Conservation (phyloP, 805 yeast species). For the Candida lessepsii region DNA sequence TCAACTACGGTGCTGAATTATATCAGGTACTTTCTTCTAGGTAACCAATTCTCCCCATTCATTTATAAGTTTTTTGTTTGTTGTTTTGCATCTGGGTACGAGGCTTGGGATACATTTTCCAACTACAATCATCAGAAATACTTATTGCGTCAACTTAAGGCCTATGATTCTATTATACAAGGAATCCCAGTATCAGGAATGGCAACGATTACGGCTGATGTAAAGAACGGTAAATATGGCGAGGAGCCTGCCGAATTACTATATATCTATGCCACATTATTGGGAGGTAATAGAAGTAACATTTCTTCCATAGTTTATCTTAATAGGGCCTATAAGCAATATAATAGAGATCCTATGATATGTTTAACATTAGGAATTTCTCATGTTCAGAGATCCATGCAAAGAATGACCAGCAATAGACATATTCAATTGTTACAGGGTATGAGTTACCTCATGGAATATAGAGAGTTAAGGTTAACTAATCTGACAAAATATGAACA, state of each 20-base stretch:
- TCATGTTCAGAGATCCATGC: conserved; percentile 88
- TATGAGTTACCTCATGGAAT: conserved; percentile 71
- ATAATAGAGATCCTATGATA: conserved; percentile 75
- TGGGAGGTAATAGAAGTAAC: conserved; percentile 80
- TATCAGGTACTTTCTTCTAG: conserved; percentile 61
- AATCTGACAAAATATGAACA: conserved; percentile 45
- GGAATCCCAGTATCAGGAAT: conserved; percentile 65
- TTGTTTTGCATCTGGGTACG: conserved; percentile 60
- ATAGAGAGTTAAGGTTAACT: conserved; percentile 51
- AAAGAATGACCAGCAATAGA: conserved; percentile 79
- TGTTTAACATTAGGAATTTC: conserved; percentile 73
- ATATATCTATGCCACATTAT: conserved; percentile 74
- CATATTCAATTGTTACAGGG: conserved; percentile 90
- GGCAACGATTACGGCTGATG: conserved; percentile 64
- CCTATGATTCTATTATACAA: conserved; percentile 69
- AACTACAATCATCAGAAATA: conserved; percentile 87
- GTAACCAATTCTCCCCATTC: conserved; percentile 73
- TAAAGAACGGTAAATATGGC: conserved; percentile 36
- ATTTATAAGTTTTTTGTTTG: conserved; percentile 65
- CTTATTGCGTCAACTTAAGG: conserved; percentile 84
- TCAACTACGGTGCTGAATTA: conserved; percentile 50
- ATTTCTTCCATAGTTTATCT: conserved; percentile 79
- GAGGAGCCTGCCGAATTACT: conserved; percentile 65
- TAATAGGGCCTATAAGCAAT: conserved; percentile 63
- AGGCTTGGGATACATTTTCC: conserved; percentile 59